Evolutionary conservation across 108 stramenopile genomes (phyloP).

Genomic region (Thalassiosira profunda): DNA sequence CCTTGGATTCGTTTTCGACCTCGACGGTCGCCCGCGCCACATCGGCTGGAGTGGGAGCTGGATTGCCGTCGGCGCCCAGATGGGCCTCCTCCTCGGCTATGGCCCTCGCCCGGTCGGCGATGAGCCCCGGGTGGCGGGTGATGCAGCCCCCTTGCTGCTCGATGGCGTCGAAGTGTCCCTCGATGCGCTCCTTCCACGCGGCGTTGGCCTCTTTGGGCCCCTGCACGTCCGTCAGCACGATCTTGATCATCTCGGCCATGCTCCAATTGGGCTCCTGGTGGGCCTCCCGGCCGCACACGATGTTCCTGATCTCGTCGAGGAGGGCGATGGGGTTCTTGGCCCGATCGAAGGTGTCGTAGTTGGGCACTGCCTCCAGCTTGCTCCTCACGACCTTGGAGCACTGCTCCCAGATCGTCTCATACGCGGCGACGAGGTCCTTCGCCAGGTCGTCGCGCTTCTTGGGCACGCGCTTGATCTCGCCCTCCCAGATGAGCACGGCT

Average conservation of each 20-base stretch:
- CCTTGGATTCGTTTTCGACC: background rate
- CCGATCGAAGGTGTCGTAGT: background rate
- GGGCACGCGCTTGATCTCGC: background rate
- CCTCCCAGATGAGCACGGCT: background rate
- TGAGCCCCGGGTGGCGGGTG: background rate
- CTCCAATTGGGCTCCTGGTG: too few species aligned
- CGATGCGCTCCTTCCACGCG: background rate
- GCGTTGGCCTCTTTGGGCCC: background rate
- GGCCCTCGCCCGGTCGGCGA: background rate
- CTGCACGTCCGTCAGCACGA: background rate
- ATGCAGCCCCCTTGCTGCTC: background rate
- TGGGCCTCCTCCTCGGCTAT: too few species aligned
- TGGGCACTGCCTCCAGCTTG: background rate
- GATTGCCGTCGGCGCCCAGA: background rate
- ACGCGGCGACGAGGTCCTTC: background rate
- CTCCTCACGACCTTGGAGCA: conserved; percentile 1
- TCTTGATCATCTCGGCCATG: background rate
- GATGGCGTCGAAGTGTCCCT: background rate
- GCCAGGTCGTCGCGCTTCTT: background rate
- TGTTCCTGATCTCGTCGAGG: background rate
- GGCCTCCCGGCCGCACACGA: too few species aligned
- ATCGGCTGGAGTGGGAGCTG: background rate
- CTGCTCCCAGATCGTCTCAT: background rate
- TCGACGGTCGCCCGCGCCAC: background rate
- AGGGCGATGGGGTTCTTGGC: conserved; percentile 5